Base-by-base conservation (phyloP, 2,329 filamentous ascomycete genomes). In the Botrytis medusae region DNA sequence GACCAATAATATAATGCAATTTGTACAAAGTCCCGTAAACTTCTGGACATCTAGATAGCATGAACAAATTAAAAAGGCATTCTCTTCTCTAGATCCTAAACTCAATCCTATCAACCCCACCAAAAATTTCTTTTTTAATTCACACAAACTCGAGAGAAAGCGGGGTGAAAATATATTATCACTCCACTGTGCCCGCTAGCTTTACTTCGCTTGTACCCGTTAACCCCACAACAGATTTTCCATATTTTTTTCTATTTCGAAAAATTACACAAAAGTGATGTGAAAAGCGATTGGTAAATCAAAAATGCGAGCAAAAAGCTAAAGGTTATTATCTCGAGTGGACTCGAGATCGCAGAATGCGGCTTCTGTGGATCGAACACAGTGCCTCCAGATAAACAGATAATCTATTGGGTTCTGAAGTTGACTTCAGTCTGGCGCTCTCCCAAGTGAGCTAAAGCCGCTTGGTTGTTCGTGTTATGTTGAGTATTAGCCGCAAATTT, bases 361-460 rank as follows among this genome's bases (percentile, higher is more conserved):
- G 68, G 68, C 68, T 70, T 70, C 68, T 70, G 68, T 70, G 68
- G 68, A 70, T 70, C 68, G 68, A 70, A 70, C 68, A 70, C 68
- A 70, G 68, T 70, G 68, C 68, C 68, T 70, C 68, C 68, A 70
- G 68, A 70, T 70, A 44, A 69, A 69, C 65, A 69, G 65, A 69
- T 63, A 18, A 70, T 70, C 54, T 62, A 46, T 60, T 48, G 8
- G 8, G n/a, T 34, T 65, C 46, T 48, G 34, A 71, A 64, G 57
- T 71, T 40, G 3, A 64, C 69, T 71, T 71, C 69, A 71, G 69
- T 71, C 69, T 71, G 69, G 69, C 69, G 69, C 69, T 71, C 69
- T 71, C 69, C 69, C 69, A 71, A 71, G 69, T 71, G 69, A 71
- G 69, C 69, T 71, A 71, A 71, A 71, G 69, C 69, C 69, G 69